Percentiles rank a stretch among this genome's conserved stretches.
These are phyloP conservation scores for Taxillus chinensis DNA, from an alignment of 164 flowering plant species.

Conservation along the genomic window DNA sequence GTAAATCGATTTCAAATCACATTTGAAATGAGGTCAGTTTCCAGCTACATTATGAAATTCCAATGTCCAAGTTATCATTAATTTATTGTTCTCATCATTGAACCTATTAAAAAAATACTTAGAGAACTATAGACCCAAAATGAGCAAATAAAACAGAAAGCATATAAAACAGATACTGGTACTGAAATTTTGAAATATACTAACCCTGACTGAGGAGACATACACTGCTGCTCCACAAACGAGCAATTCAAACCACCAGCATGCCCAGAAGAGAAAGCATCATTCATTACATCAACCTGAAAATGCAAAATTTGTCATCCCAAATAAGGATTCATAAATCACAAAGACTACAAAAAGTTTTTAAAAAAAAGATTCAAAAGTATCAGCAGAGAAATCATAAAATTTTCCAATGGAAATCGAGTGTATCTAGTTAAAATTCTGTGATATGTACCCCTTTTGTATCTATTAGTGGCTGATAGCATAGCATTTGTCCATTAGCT, in stretches of 20 bases:
- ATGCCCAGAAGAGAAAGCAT: slow-evolving; percentile 11
- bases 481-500: slow-evolving; percentile 16
- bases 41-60: too few species aligned
- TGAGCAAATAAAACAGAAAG: too few species aligned
- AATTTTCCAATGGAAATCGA: background rate
- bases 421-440: slow-evolving; percentile 3
- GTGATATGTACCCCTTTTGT: slow-evolving; percentile 17
- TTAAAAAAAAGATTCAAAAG: background rate
- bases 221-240: slow-evolving; percentile 9
- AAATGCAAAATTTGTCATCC: background rate
- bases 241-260: slow-evolving; percentile 10
- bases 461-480: slow-evolving; percentile 9
- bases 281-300: slow-evolving; percentile 24
- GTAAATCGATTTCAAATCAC: too few species aligned
- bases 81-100: too few species aligned
- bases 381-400: background rate
- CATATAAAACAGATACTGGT: too few species aligned
- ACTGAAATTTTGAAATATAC: background rate
- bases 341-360: background rate
- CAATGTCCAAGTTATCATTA: too few species aligned
- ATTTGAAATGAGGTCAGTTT: too few species aligned
- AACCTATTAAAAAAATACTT: too few species aligned
- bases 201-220: slow-evolving; percentile 11
- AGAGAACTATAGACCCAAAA: too few species aligned
- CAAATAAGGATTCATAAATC: background rate